These are phyloP conservation scores for Bipolaris gigantea DNA, from an alignment of 2,329 filamentous ascomycete genomes.

Conservation along the genomic window DNA sequence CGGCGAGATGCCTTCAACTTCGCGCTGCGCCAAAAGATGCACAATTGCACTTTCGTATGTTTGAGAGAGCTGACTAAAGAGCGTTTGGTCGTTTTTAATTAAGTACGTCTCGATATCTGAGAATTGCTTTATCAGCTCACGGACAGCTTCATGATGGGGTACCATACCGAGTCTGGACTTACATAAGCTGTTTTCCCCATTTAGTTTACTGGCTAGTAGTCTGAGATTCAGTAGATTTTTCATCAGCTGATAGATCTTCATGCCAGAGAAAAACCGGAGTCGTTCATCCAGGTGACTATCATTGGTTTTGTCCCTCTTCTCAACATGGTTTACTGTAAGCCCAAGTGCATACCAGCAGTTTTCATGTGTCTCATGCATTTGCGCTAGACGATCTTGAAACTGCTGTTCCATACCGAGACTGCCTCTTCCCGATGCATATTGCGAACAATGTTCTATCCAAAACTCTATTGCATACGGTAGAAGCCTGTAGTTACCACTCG, in stretches of 20 bases:
- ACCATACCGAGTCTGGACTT: not conserved
- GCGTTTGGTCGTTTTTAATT: too few relatives aligned
- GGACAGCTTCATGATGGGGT: not conserved
- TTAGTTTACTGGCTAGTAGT: not conserved
- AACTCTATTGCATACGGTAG: slow-evolving; percentile 22
- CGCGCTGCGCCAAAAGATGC: not conserved
- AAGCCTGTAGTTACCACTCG: slow-evolving; percentile 13
- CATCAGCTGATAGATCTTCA: not conserved
- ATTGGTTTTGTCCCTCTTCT: not conserved
- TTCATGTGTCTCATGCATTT: not conserved
- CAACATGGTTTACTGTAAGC: not conserved
- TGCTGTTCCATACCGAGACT: not conserved
- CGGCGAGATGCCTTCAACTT: not conserved
- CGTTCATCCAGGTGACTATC: not conserved
- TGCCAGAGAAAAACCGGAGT: not conserved
- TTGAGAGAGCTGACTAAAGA: too few relatives aligned
- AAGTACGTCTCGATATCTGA: too few relatives aligned
- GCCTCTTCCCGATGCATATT: slow-evolving; percentile 6
- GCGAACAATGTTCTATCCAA: slow-evolving; percentile 21
- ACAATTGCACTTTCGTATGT: too few relatives aligned
- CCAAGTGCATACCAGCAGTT: not conserved
- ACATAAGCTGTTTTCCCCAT: not conserved
- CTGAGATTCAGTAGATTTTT: not conserved
- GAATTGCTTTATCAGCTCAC: too few relatives aligned
- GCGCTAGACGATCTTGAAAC: not conserved